Conservation (phyloP, 2,329 filamentous ascomycete genomes). For the Phoma herbarum region DNA sequence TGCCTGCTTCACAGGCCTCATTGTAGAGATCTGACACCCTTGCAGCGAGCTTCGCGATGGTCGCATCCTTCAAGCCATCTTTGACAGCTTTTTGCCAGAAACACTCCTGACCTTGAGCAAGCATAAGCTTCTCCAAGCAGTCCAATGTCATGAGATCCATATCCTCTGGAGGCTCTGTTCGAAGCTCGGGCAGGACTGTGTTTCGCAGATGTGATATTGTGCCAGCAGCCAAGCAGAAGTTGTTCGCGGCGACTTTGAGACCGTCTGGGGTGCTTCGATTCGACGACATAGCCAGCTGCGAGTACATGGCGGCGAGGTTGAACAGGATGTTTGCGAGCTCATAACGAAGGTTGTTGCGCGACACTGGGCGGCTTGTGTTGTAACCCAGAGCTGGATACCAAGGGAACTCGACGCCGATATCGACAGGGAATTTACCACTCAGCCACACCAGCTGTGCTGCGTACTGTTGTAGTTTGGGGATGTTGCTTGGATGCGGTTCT, state of each 20-base stretch:
- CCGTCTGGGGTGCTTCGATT: constrained; percentile 82
- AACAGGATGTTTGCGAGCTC: constrained; percentile 93
- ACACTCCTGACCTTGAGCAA: constrained; percentile 95
- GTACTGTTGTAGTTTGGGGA: constrained; percentile 89
- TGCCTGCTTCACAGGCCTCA: constrained; percentile 81
- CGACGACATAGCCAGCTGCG: constrained; percentile 83
- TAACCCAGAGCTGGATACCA: constrained; percentile 97
- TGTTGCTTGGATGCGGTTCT: constrained; percentile 86
- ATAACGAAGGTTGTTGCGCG: constrained; percentile 74
- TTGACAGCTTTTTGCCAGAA: constrained; percentile 98
- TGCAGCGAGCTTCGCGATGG: constrained; percentile 89
- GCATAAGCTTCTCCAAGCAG: constrained; percentile 80
- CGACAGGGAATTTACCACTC: constrained; percentile 93
- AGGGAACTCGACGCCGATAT: constrained; percentile 93
- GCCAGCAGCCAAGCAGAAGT: constrained; percentile 87
- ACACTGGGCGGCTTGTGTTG: constrained; percentile 76
- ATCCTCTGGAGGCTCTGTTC: constrained; percentile 86
- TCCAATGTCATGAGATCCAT: constrained; percentile 92
- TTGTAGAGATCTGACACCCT: constrained; percentile 92
- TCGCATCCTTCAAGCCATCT: constrained; percentile 89
- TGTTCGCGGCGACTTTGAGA: constrained; percentile 86
- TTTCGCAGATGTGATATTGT: constrained; percentile 81
- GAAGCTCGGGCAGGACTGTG: constrained; percentile 81
- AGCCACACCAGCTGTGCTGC: constrained; percentile 94
- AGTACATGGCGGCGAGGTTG: constrained; percentile 93